Conservation (phyloP, 805 yeast genomes). For the Candida morakotiae region DNA sequence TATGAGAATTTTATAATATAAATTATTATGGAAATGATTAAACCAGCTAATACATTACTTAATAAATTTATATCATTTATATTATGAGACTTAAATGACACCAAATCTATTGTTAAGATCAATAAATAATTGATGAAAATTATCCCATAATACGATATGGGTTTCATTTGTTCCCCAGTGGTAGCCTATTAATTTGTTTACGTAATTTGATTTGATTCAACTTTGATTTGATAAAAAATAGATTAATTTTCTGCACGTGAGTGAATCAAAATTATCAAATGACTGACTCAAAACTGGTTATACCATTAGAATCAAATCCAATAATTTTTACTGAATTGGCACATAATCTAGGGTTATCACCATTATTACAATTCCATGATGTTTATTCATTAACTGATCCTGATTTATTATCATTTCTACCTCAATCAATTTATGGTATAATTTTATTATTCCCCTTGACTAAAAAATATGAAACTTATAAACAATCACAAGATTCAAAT, state of each 20-base stretch:
- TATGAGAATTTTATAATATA: constrained; percentile 6
- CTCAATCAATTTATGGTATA: constrained; percentile 74
- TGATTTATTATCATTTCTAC: constrained; percentile 74
- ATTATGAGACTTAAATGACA: neutral
- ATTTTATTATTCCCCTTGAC: constrained; percentile 84
- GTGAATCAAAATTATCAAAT: neutral
- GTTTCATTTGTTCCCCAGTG: constrained; percentile 1
- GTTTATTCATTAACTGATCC: constrained; percentile 82
- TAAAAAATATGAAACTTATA: constrained; percentile 49
- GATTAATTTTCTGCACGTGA: no score
- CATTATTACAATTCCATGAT: constrained; percentile 64
- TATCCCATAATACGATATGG: constrained; percentile 4
- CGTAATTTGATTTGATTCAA: neutral
- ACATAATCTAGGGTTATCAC: constrained; percentile 60
- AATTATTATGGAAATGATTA: constrained; percentile 1
- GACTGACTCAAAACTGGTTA: constrained; percentile 37
- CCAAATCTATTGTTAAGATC: neutral
- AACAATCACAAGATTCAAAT: constrained; percentile 36
- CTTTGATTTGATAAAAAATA: neutral
- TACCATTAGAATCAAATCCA: constrained; percentile 91
- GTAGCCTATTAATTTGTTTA: neutral
- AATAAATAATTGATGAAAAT: neutral
- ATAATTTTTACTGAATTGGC: constrained; percentile 72
- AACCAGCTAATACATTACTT: constrained; percentile 5
- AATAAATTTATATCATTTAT: neutral